phyloP scores from a whole-genome alignment of 2,329 filamentous ascomycete species.

The Huntiella moniliformis region DNA sequence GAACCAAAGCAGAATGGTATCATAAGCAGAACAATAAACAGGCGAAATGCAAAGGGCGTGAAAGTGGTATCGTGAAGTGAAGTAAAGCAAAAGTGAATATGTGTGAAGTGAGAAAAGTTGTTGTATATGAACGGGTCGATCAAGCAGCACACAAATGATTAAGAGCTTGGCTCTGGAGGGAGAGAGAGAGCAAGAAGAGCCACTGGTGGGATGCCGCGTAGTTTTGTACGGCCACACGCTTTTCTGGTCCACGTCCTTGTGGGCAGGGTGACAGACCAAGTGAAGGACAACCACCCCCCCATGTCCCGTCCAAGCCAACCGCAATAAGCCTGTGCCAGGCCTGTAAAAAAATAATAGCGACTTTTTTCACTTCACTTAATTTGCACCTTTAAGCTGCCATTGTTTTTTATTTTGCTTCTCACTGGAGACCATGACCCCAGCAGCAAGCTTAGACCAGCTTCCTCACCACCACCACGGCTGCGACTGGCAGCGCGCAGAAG shows the following conservation, averaged over 20 bases:
- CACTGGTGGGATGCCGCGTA: slow-evolving; percentile 4
- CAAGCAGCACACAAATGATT: slow-evolving; percentile 1
- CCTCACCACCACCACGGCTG: slow-evolving; percentile 1
- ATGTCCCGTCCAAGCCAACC: slow-evolving; percentile 1
- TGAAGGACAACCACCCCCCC: background rate
- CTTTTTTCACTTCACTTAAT: slow-evolving; percentile 1
- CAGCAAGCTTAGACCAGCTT: slow-evolving; percentile 6
- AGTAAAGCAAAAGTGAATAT: background rate
- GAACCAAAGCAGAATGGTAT: too few relatives aligned
- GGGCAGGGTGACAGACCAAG: too few relatives aligned
- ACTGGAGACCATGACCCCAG: slow-evolving; percentile 2
- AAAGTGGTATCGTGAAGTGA: background rate
- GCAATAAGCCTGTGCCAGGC: slow-evolving; percentile 4
- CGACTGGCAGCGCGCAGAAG: slow-evolving; percentile 7
- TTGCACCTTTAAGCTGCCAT: background rate
- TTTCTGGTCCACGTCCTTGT: background rate
- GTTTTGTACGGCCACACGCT: slow-evolving; percentile 9
- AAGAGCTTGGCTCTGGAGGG: slow-evolving; percentile 9
- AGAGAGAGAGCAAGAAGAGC: slow-evolving; percentile 2
- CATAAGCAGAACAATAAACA: background rate
- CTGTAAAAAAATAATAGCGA: slow-evolving; percentile 3
- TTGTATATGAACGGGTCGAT: slow-evolving; percentile 1
- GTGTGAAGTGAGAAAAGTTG: background rate
- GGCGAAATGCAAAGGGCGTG: background rate
- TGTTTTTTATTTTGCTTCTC: background rate